Percentiles rank a stretch among this genome's conserved stretches.
These are phyloP conservation scores for Penicillium brevicompactum DNA, from an alignment of 2,329 filamentous ascomycete species.

Conservation along the genomic window DNA sequence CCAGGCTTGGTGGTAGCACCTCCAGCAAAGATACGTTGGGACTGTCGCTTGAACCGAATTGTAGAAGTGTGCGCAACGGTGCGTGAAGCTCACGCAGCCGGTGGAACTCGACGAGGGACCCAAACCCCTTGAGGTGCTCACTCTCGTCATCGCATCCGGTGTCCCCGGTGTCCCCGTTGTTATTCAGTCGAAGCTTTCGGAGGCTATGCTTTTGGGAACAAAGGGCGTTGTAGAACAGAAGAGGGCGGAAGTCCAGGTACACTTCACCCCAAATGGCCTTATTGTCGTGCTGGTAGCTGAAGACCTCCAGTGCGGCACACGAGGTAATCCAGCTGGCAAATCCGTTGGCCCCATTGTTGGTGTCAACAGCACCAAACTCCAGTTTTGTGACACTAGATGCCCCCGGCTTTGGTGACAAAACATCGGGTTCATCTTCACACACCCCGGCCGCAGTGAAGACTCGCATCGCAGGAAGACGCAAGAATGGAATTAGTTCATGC, in stretches of 20 bases:
- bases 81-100: slow-evolving; percentile 6
- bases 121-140: not conserved
- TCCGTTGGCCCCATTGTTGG: not conserved
- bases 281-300: slow-evolving; percentile 15
- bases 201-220: slow-evolving; percentile 6
- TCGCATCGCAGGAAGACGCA: slow-evolving; percentile 1
- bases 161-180: not conserved
- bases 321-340: slow-evolving; percentile 12
- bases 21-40: not conserved
- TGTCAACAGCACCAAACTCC: not conserved
- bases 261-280: not conserved
- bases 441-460: not conserved
- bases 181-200: slow-evolving; percentile 4
- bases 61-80: not conserved
- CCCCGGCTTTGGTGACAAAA: not conserved
- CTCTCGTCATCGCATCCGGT: not conserved
- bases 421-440: not conserved
- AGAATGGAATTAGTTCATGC: not conserved
- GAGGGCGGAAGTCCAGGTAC: not conserved
- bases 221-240: not conserved
- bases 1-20: slow-evolving; percentile 1
- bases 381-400: slow-evolving; percentile 4
- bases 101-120: slow-evolving; percentile 2
- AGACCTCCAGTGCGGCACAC: slow-evolving; percentile 16
- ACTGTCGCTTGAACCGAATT: not conserved